Evolutionary conservation across 495 filamentous ascomycete species (phyloP).

Genomic region (Penicillium roqueforti): DNA sequence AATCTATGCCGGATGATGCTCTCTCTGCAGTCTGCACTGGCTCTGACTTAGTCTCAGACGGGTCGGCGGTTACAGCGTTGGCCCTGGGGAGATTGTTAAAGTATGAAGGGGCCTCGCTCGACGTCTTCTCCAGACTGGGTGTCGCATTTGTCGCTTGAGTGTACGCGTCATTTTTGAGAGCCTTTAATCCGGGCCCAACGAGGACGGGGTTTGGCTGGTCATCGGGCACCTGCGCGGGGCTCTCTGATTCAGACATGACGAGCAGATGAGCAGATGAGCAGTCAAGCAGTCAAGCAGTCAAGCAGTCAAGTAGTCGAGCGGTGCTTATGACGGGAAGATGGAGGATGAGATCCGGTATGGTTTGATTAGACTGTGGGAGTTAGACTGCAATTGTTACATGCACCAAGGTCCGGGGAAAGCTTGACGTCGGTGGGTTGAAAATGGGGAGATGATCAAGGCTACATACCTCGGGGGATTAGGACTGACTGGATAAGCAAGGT

Average conservation of each 20-base stretch:
- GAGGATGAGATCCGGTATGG: constrained; percentile 4
- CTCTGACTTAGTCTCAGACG: constrained; percentile 27
- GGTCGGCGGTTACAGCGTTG: constrained; percentile 12
- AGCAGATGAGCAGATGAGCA: too few species aligned
- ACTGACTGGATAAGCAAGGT: constrained; percentile 16
- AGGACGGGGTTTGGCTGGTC: constrained; percentile 35
- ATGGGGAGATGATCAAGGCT: neutral
- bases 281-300: too few species aligned
- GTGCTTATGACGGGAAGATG: constrained; percentile 1
- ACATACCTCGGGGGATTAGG: constrained; percentile 22
- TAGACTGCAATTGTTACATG: constrained; percentile 22
- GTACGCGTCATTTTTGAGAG: constrained; percentile 34
- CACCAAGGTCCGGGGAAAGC: constrained; percentile 1
- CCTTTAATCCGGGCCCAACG: constrained; percentile 32
- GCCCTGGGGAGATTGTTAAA: constrained; percentile 31
- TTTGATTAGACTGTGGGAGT: constrained; percentile 11
- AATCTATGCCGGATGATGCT: constrained; percentile 53
- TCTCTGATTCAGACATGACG: constrained; percentile 35
- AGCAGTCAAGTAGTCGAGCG: too few species aligned
- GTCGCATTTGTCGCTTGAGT: constrained; percentile 26
- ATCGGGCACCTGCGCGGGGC: constrained; percentile 27
- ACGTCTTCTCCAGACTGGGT: constrained; percentile 19
- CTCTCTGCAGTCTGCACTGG: constrained; percentile 46
- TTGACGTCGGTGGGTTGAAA: constrained; percentile 6
- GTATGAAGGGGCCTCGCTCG: constrained; percentile 27